These are phyloP conservation scores for Leccinum broughii DNA, from an alignment of 768 basidiomycete species.

Conservation along the genomic window DNA sequence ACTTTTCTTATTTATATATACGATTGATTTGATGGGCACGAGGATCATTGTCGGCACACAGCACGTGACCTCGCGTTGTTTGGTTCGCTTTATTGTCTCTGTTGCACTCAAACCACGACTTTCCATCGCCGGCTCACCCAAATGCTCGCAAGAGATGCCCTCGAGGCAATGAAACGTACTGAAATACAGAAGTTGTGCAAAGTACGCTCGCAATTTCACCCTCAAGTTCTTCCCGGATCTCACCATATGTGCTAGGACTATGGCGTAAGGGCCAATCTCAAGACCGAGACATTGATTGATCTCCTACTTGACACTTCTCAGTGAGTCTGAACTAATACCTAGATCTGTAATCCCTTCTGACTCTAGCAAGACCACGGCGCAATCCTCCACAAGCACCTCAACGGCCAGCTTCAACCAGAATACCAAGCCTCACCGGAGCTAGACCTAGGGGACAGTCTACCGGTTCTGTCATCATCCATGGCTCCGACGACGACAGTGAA, in stretches of 20 bases:
- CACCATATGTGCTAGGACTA: slow-evolving; percentile 52
- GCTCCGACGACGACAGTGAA: slow-evolving; percentile 45
- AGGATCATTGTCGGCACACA: neutral
- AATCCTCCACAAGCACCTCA: slow-evolving; percentile 22
- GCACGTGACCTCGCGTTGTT: slow-evolving; percentile 55
- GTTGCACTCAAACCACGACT: slow-evolving; percentile 49
- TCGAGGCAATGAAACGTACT: slow-evolving; percentile 53
- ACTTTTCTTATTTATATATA: neutral
- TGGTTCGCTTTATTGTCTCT: slow-evolving; percentile 41
- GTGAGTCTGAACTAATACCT: slow-evolving; percentile 38
- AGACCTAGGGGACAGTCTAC: slow-evolving; percentile 35
- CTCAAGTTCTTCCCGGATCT: slow-evolving; percentile 14
- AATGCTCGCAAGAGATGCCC: slow-evolving; percentile 44
- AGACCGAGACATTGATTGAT: slow-evolving; percentile 77
- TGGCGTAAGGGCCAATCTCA: slow-evolving; percentile 81
- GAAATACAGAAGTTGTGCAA: slow-evolving; percentile 65
- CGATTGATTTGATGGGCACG: neutral
- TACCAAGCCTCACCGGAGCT: slow-evolving; percentile 28
- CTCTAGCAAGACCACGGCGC: slow-evolving; percentile 26
- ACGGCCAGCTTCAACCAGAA: slow-evolving; percentile 36
- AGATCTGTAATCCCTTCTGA: slow-evolving; percentile 38
- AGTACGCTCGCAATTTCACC: slow-evolving; percentile 37
- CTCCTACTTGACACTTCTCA: slow-evolving; percentile 57
- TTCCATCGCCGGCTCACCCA: slow-evolving; percentile 12
- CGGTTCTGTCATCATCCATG: slow-evolving; percentile 40